These are phyloP conservation scores for Mycena latifolia DNA, from an alignment of 768 basidiomycete genomes.

Conservation along the genomic window DNA sequence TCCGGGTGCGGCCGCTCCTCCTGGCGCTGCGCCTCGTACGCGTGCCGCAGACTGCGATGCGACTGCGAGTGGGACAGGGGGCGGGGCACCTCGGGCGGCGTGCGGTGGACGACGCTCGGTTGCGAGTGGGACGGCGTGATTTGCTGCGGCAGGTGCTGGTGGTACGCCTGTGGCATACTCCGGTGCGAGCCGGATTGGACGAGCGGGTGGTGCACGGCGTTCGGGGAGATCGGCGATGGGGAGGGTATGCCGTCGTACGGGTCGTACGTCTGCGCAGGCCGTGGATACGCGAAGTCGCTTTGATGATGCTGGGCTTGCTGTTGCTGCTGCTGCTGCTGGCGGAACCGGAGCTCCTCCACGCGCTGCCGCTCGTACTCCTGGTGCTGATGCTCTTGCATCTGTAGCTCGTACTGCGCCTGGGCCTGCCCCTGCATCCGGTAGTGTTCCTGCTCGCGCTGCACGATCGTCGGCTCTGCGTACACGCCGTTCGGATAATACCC, in stretches of 20 bases:
- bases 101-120: constrained; percentile 18
- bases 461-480: constrained; percentile 46
- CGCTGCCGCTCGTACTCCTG: constrained; percentile 43
- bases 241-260: constrained; percentile 25
- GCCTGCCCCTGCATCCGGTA: constrained; percentile 40
- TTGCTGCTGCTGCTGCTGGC: constrained; percentile 39
- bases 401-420: constrained; percentile 44
- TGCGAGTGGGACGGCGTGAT: constrained; percentile 18
- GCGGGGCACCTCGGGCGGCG: constrained; percentile 24
- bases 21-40: constrained; percentile 20
- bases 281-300: constrained; percentile 35
- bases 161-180: constrained; percentile 41
- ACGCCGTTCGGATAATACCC: constrained; percentile 56
- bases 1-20: constrained; percentile 13
- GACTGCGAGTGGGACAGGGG: constrained; percentile 29
- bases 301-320: constrained; percentile 36
- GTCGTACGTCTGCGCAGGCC: constrained; percentile 30
- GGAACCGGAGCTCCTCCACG: constrained; percentile 36
- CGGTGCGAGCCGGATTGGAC: constrained; percentile 36
- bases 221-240: constrained; percentile 22
- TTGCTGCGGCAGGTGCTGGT: constrained; percentile 34
- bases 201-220: constrained; percentile 27
- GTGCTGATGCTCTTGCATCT: constrained; percentile 43
- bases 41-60: constrained; percentile 27
- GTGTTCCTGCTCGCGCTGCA: constrained; percentile 39